Evolutionary conservation across 192 early-diverging fungal genomes (phyloP), one percentile per base, ranked within the genome.

Genomic region (Obelidium mucronatum): DNA sequence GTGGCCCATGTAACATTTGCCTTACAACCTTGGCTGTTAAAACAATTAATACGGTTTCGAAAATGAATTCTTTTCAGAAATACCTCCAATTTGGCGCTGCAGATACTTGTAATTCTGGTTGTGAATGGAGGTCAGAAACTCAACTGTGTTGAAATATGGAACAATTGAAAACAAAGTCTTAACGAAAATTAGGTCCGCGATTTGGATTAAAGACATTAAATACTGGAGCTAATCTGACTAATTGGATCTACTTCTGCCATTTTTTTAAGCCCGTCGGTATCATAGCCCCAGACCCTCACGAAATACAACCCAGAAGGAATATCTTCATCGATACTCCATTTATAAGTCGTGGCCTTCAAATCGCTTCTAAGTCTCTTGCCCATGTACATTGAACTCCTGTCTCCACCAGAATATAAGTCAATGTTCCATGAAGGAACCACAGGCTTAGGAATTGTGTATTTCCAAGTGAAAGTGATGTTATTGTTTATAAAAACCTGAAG

Each of bases 1-100:
- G 58, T 30, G 55, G 8, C 39, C 69, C 69, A 72, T 6, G 69
- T 72, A 13, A 72, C 55, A 35, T 72, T 72, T 15, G 69, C 69
- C 8, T 33, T 22, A 51, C 69, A 72, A 1, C 69, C 69, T 5
- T n/a, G 15, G 37, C 54, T 68, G 42, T 68, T 30, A 1, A n/a
- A n/a, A n/a, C n/a, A n/a, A n/a, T n/a, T n/a, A n/a, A n/a, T n/a
- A n/a, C n/a, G n/a, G n/a, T n/a, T n/a, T n/a, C n/a, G n/a, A n/a
- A n/a, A n/a, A n/a, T n/a, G n/a, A n/a, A n/a, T n/a, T n/a, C n/a
- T n/a, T n/a, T n/a, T n/a, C 6, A 0, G 35, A 28, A n/a, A 1
- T 69, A 69, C 67, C 35, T 72, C 69, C 69, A 72, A 1, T 8
- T 8, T 3, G 30, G 2, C 69, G 69, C 69, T 8, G 69, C 69